These are phyloP conservation scores for Osmanthus fragrans DNA, from an alignment of 257 asterid species.

Conservation along the genomic window DNA sequence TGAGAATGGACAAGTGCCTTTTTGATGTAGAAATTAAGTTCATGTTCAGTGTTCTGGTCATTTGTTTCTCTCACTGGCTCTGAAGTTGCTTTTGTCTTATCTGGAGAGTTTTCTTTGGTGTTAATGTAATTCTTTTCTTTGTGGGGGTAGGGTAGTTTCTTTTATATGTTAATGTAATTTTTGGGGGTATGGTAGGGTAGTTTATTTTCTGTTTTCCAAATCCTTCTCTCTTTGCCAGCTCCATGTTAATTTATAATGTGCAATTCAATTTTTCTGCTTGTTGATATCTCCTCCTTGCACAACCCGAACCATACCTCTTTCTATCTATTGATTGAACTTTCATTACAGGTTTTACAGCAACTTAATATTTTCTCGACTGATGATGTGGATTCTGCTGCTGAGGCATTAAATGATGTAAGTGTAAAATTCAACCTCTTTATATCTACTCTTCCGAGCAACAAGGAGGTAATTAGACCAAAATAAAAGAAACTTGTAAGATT, in stretches of 20 bases:
- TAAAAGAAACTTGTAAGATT: not conserved
- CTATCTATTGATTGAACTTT: constrained; percentile 21
- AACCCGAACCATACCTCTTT: not conserved
- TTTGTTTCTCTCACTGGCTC: not conserved
- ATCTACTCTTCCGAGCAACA: not conserved
- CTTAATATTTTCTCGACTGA: constrained; percentile 71
- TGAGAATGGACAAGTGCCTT: no score
- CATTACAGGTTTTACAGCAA: constrained; percentile 71
- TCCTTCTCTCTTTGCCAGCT: not conserved
- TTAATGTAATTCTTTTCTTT: not conserved
- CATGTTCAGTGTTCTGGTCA: not conserved
- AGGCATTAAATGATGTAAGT: constrained; percentile 87
- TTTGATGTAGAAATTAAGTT: no score
- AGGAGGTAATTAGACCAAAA: not conserved
- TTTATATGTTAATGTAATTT: not conserved
- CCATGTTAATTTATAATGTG: not conserved
- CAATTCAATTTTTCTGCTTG: not conserved
- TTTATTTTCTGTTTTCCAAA: not conserved
- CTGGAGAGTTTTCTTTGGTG: not conserved
- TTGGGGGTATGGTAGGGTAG: not conserved
- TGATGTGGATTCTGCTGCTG: constrained; percentile 90
- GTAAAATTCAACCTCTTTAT: not conserved
- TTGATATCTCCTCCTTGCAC: not conserved
- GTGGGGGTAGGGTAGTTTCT: no score
- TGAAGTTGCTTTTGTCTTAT: not conserved